These are phyloP conservation scores for Kwoniella shandongensis DNA, from an alignment of 768 basidiomycete species.

Conservation along the genomic window DNA sequence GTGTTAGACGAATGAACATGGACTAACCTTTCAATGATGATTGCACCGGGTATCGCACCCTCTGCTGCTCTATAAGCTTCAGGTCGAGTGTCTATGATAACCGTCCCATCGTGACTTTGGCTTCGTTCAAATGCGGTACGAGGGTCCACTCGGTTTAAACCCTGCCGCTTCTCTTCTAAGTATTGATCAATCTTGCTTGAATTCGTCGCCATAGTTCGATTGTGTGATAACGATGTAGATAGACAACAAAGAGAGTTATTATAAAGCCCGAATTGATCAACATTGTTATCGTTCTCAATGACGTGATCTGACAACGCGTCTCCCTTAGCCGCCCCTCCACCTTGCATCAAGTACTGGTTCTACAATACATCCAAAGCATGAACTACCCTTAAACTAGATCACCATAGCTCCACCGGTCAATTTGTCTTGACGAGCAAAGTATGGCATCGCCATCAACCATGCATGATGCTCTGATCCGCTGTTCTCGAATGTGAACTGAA, in stretches of 20 bases:
- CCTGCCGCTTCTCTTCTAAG: no score
- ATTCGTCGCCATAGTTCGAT: no score
- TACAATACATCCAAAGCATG: no score
- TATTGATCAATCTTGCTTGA: no score
- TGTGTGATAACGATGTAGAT: no score
- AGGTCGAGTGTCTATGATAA: slow-evolving; percentile 10
- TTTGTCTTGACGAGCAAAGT: slow-evolving; percentile 17
- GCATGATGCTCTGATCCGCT: slow-evolving; percentile 13
- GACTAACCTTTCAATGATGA: slow-evolving; percentile 9
- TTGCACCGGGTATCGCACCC: slow-evolving; percentile 5
- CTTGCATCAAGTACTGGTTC: no score
- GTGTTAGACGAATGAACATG: background rate
- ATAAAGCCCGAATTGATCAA: no score
- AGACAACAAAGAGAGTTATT: no score
- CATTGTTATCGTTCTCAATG: no score
- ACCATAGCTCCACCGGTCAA: slow-evolving; percentile 10
- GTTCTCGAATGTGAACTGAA: slow-evolving; percentile 16
- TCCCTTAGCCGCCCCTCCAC: no score
- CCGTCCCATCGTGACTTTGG: background rate
- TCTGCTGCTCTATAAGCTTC: background rate
- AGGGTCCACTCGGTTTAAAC: background rate
- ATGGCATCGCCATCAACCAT: slow-evolving; percentile 19
- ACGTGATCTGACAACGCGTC: no score
- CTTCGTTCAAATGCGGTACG: background rate
- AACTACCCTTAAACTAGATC: no score